phyloP scores from a whole-genome alignment of 2,329 filamentous ascomycete genomes.

The Aspergillus calidoustus region DNA sequence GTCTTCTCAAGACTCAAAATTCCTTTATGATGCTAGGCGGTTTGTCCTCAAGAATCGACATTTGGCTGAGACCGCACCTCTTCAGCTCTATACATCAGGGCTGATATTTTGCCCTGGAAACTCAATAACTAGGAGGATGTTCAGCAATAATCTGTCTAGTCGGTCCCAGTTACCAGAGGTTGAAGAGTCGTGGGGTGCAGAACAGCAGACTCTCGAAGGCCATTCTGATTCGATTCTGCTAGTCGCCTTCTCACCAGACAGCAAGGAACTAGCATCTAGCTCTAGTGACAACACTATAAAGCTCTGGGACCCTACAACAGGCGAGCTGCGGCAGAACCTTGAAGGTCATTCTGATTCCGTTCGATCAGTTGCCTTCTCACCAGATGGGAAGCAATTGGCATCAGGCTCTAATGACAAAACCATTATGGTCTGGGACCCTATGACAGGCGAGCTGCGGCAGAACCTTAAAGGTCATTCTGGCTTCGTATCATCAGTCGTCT shows the following conservation, averaged over 20 bases:
- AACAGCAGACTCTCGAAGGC: no score
- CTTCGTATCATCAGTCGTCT: no score
- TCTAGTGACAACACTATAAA: neutral
- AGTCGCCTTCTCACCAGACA: constrained; percentile 18
- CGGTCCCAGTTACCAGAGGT: no score
- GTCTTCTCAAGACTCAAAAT: constrained; percentile 16
- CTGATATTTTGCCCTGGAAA: constrained; percentile 37
- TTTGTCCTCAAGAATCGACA: constrained; percentile 36
- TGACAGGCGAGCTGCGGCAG: no score
- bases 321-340: no score
- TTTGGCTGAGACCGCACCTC: constrained; percentile 36
- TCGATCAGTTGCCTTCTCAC: no score
- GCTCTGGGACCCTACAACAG: neutral
- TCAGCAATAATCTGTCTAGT: constrained; percentile 23
- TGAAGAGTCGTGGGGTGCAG: no score
- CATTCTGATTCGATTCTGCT: neutral
- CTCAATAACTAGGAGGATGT: constrained; percentile 32
- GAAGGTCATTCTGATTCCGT: no score
- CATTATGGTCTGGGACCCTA: no score
- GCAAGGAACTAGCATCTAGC: constrained; percentile 12
- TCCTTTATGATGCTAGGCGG: constrained; percentile 36
- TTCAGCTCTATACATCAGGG: constrained; percentile 42
- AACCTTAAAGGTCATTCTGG: no score
- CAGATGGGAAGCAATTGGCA: no score
- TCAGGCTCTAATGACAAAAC: no score